These are phyloP conservation scores for Nicotiana paniculata DNA, from an alignment of 257 asterid species.

Conservation along the genomic window DNA sequence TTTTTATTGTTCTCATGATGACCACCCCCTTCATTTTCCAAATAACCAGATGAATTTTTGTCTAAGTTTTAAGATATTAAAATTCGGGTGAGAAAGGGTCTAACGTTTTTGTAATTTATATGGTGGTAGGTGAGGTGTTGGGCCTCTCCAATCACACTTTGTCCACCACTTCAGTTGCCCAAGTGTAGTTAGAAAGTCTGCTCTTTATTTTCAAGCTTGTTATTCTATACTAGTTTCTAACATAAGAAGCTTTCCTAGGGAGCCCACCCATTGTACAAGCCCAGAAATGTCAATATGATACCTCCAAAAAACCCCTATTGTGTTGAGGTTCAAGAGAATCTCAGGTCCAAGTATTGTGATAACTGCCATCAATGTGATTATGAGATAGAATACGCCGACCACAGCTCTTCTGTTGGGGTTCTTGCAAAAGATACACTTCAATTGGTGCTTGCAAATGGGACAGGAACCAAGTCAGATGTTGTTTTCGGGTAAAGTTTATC, in stretches of 20 bases:
- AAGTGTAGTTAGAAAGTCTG: background rate
- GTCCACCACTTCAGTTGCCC: background rate
- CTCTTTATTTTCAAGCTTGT: background rate
- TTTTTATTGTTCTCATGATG: background rate
- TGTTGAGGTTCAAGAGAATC: conserved; percentile 39
- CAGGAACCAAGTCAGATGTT: conserved; percentile 34
- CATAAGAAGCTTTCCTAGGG: conserved; percentile 36
- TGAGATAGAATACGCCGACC: conserved; percentile 75
- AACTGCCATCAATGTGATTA: conserved; percentile 69
- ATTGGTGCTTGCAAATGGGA: conserved; percentile 55
- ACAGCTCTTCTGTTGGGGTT: conserved; percentile 71
- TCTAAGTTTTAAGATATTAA: background rate
- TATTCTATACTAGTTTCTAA: background rate
- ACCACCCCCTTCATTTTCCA: background rate
- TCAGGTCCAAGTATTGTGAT: conserved; percentile 25
- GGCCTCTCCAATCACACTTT: background rate
- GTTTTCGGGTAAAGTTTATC: conserved; percentile 52
- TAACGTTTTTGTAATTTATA: background rate
- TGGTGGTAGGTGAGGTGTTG: background rate
- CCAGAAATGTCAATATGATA: conserved; percentile 36
- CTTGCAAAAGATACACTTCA: conserved; percentile 57
- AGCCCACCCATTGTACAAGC: conserved; percentile 73
- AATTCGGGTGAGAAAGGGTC: background rate
- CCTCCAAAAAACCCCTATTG: conserved; percentile 48
- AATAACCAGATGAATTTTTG: background rate